These are phyloP conservation scores for Cryomyces minteri DNA, from an alignment of 495 filamentous ascomycete species.

Conservation along the genomic window DNA sequence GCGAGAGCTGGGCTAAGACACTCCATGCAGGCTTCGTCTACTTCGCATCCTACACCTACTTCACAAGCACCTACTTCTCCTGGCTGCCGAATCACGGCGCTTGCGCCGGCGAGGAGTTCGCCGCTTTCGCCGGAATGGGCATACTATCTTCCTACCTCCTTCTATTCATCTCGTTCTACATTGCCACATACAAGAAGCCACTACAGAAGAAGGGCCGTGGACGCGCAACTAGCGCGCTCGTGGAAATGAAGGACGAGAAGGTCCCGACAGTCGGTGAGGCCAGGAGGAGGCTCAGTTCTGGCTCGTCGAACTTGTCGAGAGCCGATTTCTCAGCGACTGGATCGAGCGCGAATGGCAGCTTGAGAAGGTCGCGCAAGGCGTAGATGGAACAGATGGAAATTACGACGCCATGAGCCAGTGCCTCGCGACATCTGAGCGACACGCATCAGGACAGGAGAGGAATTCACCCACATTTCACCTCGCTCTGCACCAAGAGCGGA, in stretches of 20 bases:
- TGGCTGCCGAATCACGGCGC: conserved; percentile 64
- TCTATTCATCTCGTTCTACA: conserved; percentile 98
- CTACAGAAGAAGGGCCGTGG: conserved; percentile 16
- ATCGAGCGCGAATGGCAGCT: conserved; percentile 5
- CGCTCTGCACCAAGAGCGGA: too few relatives aligned
- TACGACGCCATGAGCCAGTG: too few relatives aligned
- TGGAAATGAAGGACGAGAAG: conserved; percentile 28
- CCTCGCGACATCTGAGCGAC: too few relatives aligned
- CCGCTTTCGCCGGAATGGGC: conserved; percentile 79
- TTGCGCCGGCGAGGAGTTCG: conserved; percentile 95
- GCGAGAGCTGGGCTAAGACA: background rate
- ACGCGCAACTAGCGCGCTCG: conserved; percentile 19
- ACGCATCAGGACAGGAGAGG: too few relatives aligned
- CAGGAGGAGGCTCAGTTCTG: conserved; percentile 12
- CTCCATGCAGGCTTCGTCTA: conserved; percentile 28
- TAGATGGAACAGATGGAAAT: background rate
- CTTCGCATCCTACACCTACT: conserved; percentile 27
- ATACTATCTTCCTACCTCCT: conserved; percentile 88
- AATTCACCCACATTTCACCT: too few relatives aligned
- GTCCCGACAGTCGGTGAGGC: conserved; percentile 22
- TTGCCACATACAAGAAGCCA: conserved; percentile 84
- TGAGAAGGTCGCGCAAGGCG: conserved; percentile 12
- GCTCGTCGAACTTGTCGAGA: background rate
- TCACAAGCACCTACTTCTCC: conserved; percentile 74
- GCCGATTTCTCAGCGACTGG: background rate